Base-by-base conservation (phyloP, 495 filamentous ascomycete genomes). In the Daldinia bambusicola region DNA sequence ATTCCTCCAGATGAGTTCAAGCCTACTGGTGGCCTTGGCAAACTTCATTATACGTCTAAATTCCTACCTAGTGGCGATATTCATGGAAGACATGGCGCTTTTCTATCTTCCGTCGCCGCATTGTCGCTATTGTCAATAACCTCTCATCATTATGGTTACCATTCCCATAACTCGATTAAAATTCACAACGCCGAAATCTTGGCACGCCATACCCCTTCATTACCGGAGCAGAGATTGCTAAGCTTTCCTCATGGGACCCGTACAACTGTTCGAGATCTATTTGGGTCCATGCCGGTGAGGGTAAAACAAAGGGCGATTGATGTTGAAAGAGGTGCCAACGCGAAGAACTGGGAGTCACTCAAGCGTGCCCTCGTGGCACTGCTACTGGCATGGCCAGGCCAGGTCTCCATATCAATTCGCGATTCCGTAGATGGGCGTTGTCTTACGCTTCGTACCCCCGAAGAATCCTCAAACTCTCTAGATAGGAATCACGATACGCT, bases 201-300 rank as follows among this genome's bases (percentile, higher is more conserved):
- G n/a, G 82, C 88, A 13, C 86, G 94, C 6, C 82, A 91, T 59
- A 79, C 84, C 1, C 92, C 92, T 22, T 89, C 92, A 2, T 85
- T 88, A 2, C 68, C 81, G 4, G 85, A 90, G 41, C 87, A 93
- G 36, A 81, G 84, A 31, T 67, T 95, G 4, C 72, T 80, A 7
- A 79, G 79, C 69, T 83, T 84, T 57, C 70, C 80, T 13, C 90
- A 93, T 79, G 96, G 95, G 6, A 97, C 95, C 1, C 84, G 89
- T 52, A 89, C 95, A 8, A 86, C 85, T 4, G 92, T 98, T 2
- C 89, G 92, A 67, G 92, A 97, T 74, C 83, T 99, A 12, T 98
- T 98, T 79, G 95, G 95, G 1, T 94, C 93, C 55, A 94, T 99
- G 90, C 95, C 95, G 1, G 95, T 99, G 10, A 90, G 96, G n/a